These are phyloP conservation scores for Barnettozyma wickerhamii DNA, from an alignment of 805 yeast species.

Conservation along the genomic window DNA sequence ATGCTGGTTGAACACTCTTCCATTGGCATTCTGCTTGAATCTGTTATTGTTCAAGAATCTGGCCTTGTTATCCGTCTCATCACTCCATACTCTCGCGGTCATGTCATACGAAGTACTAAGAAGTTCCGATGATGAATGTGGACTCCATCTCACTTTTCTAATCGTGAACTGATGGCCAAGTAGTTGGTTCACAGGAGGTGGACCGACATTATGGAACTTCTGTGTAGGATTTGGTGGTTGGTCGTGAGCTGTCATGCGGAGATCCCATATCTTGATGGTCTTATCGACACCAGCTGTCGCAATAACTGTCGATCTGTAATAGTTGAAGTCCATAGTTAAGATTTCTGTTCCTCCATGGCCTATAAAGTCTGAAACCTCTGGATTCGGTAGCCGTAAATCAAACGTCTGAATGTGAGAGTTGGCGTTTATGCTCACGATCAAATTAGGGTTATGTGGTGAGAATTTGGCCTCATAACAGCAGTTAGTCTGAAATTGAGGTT, in stretches of 20 bases:
- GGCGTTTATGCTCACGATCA: conserved; percentile 67
- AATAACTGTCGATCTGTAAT: conserved; percentile 71
- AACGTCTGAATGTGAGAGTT: conserved; percentile 73
- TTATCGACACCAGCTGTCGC: conserved; percentile 95
- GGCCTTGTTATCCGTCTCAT: conserved; percentile 56
- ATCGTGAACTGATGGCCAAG: conserved; percentile 90
- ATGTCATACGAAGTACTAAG: conserved; percentile 85
- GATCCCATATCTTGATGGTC: conserved; percentile 80
- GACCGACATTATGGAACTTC: conserved; percentile 42
- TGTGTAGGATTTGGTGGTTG: conserved; percentile 29
- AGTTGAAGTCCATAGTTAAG: conserved; percentile 84
- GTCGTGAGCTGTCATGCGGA: conserved; percentile 55
- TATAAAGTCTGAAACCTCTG: conserved; percentile 50
- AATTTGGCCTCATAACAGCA: conserved; percentile 79
- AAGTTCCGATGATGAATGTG: conserved; percentile 69
- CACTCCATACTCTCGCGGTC: conserved; percentile 87
- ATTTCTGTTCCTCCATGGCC: conserved; percentile 83
- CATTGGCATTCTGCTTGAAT: conserved; percentile 44
- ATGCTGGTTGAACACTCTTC: conserved; percentile 61
- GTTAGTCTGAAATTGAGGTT: conserved; percentile 32
- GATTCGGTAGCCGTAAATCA: conserved; percentile 72
- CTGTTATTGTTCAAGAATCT: conserved; percentile 40
- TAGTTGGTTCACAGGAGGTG: conserved; percentile 71
- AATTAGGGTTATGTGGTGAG: conserved; percentile 79
- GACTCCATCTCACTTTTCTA: conserved; percentile 81